phyloP scores from a whole-genome alignment of 2,329 filamentous ascomycete genomes.

The Trichoderma harzianum region DNA sequence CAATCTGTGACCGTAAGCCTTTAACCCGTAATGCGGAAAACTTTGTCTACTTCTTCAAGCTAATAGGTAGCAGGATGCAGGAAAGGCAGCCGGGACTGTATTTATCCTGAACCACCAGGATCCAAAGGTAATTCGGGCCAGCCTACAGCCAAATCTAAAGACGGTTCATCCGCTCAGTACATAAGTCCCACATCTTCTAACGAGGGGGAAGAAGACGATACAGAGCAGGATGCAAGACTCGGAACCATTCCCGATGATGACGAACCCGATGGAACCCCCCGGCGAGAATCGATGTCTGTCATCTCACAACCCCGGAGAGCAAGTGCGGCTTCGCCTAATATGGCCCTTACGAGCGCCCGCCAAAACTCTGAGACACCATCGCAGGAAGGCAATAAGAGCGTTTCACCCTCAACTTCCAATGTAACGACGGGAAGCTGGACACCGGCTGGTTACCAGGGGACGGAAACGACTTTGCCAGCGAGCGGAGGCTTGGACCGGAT shows the following conservation, averaged over 20 bases:
- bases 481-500: slow-evolving; percentile 46
- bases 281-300: slow-evolving; percentile 23
- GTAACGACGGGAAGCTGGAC: slow-evolving; percentile 23
- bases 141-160: slow-evolving; percentile 34
- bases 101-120: slow-evolving; percentile 72
- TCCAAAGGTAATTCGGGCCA: slow-evolving; percentile 35
- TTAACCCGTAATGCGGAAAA: slow-evolving; percentile 4
- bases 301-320: slow-evolving; percentile 24
- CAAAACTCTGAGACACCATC: slow-evolving; percentile 54
- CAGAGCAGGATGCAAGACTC: slow-evolving; percentile 42
- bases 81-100: slow-evolving; percentile 87
- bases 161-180: slow-evolving; percentile 38
- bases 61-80: slow-evolving; percentile 64
- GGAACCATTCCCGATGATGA: slow-evolving; percentile 56
- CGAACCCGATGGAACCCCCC: slow-evolving; percentile 39
- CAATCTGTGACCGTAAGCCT: slow-evolving; percentile 72
- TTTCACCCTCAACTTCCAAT: slow-evolving; percentile 52
- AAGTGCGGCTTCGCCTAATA: slow-evolving; percentile 39
- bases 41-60: neutral
- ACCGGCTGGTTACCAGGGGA: neutral
- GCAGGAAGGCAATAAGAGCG: slow-evolving; percentile 47
- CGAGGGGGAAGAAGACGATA: slow-evolving; percentile 48
- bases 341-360: slow-evolving; percentile 37
- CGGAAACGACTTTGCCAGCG: slow-evolving; percentile 20
- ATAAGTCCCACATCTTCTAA: slow-evolving; percentile 53